Evolutionary conservation across 495 filamentous ascomycete genomes (phyloP).

Genomic region (Hypomontagnella monticulosa): DNA sequence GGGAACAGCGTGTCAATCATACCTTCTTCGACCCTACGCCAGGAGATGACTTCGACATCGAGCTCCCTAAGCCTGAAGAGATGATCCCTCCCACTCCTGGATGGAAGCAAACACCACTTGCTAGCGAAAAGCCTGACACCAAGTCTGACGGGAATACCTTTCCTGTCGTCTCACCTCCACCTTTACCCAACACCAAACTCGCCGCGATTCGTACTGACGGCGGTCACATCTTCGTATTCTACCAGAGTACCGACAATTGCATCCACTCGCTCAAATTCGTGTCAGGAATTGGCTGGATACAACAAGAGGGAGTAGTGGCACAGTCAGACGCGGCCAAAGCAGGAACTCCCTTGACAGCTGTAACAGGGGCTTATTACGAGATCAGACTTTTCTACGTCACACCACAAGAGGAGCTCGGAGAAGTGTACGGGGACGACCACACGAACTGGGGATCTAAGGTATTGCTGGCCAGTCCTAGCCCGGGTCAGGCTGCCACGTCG

Average conservation of each 20-base stretch:
- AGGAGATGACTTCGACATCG: conserved; percentile 4
- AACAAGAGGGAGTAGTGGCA: background rate
- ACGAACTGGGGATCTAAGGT: background rate
- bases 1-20: conserved; percentile 1
- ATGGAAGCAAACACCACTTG: conserved; percentile 6
- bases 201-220: background rate
- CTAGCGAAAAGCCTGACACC: background rate
- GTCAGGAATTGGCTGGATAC: conserved; percentile 2
- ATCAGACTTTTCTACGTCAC: conserved; percentile 10
- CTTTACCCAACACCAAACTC: conserved; percentile 4
- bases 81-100: conserved; percentile 2
- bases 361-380: conserved; percentile 1
- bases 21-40: conserved; percentile 5
- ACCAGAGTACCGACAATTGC: background rate
- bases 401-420: background rate
- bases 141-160: background rate
- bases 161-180: background rate
- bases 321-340: background rate
- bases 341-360: conserved; percentile 2
- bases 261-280: background rate
- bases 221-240: conserved; percentile 12
- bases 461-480: background rate
- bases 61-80: background rate
- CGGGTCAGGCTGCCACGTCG: background rate
- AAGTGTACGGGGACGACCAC: background rate